Evolutionary conservation across 441 rosid species (phyloP), one percentile per base, ranked within the genome.

Genomic region (Adansonia gregorii): DNA sequence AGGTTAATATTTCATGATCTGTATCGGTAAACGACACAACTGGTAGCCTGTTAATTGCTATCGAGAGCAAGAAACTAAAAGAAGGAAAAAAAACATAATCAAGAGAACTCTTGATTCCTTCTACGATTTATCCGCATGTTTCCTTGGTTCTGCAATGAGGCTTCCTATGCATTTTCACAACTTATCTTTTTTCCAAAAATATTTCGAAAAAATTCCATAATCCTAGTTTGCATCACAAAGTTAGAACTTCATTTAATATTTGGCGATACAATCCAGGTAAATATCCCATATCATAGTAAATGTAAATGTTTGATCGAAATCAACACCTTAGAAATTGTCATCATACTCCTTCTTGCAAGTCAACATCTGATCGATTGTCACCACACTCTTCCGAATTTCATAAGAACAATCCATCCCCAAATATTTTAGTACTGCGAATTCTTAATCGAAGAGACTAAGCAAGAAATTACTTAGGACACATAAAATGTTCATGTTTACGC

Each of bases 261-360:
- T 15, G 46, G 68, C 43, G 68, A 14, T 35, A 35, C 9, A n/a
- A 66, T 17, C 17, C 52, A 41, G 70, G 48, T 52, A 41, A 67
- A 67, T 19, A 35, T 55, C 9, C 60, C 24, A 55, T 55, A 20
- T 41, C 72, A 20, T 20, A 46, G 72, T 67, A 19, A 67, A 45
- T 43, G 27, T 66, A 67, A 67, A 66, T 8, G 24, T n/a, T 66
- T 61, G 17, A 20, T 61, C 67, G n/a, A 63, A 63, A 27, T 61
- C n/a, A 27, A 14, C 67, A 19, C 56, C 39, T 46, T 67, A 46
- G n/a, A 11, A 22, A 46, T 11, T 46, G 55, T 67, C 55, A 46
- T 46, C 56, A 11, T 20, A 39, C 39, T 67, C 19, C 56, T 19
- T 45, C 8, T 19, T 24, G 35, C 72, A 46, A 20, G 9, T 68